Base-by-base conservation (phyloP, 306 rosid species). In the Sphenostylis stenocarpa region DNA sequence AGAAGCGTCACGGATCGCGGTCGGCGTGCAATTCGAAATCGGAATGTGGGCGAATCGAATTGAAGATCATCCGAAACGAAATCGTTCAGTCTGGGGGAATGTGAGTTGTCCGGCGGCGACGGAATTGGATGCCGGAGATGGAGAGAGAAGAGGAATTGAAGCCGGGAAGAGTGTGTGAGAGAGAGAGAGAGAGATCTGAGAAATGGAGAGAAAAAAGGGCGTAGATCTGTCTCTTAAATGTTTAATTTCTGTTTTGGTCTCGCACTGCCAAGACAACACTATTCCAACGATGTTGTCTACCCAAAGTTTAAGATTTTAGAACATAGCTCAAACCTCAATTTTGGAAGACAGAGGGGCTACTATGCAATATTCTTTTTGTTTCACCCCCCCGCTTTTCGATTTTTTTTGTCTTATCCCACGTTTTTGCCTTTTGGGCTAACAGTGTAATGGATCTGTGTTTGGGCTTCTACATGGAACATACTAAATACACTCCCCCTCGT, bases 1-100 rank as follows among this genome's bases (percentile, higher is more conserved):
- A 34, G 31, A 20, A 48, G 17, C 29, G 51, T 21, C 43, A 57
- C 60, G 7, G 89, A 83, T 86, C 85, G 63, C 56, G 24, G 77
- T 58, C 34, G 47, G 36, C 6, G 76, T 12, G n/a, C 81, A 80
- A 69, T 85, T 26, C 21, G 69, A 64, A 68, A 82, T 4, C 69
- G 49, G 20, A 80, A 83, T 83, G 86, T 48, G 21, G 63, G 55
- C 36, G 70, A 69, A 31, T 7, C 21, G n/a, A 60, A 60, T 77
- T 48, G 38, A 58, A 70, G 84, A 86, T 77, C 84, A 83, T 77
- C 51, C 26, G 52, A 47, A 79, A 71, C 52, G 70, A 58, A 64
- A 85, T 56, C 78, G 49, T 17, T 34, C 1, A 10, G 48, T 52
- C 12, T 52, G 61, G 51, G 17, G 24, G 52, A 60, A 60, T 60